A percentile compares a stretch with the other conserved stretches of the same genome.
phyloP scores from a whole-genome alignment of 1,139 yeast genomes.

The Magnusiomyces paraingens region DNA sequence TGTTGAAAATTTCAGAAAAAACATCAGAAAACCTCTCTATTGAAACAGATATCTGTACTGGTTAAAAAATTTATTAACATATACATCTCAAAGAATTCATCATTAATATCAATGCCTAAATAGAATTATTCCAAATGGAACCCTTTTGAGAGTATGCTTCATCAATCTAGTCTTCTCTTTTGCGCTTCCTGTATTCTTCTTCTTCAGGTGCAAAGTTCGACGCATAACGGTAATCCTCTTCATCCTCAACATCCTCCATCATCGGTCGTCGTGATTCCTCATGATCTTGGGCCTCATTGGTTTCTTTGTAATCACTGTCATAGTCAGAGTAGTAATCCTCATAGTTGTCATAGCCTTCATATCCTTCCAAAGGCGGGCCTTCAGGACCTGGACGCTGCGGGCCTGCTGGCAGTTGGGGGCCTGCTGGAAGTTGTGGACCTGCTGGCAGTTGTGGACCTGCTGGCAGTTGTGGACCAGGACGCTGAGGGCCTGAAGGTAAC shows the following conservation, averaged over 20 bases:
- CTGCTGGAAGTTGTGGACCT: background rate
- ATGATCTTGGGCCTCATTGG: background rate
- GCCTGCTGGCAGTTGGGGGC: background rate
- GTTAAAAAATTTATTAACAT: too few species aligned
- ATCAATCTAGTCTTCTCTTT: background rate
- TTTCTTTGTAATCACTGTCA: background rate
- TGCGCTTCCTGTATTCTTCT: conserved; percentile 2
- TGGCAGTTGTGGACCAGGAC: background rate
- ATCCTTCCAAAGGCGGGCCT: background rate
- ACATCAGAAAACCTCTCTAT: too few species aligned
- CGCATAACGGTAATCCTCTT: background rate
- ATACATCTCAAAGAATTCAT: too few species aligned
- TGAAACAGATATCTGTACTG: too few species aligned
- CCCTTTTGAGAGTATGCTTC: conserved; percentile 2
- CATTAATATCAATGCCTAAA: too few species aligned
- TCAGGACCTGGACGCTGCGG: background rate
- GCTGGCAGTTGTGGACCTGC: background rate
- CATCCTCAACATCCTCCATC: background rate
- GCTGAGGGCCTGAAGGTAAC: too few species aligned
- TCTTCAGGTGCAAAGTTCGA: conserved; percentile 7
- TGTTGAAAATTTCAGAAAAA: too few species aligned
- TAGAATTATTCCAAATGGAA: too few species aligned
- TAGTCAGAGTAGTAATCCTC: background rate
- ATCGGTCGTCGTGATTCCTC: too few species aligned
- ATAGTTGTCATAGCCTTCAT: conserved; percentile 8